Percentiles rank a stretch among this genome's conserved stretches.
Evolutionary conservation across 768 basidiomycete species (phyloP).

Genomic region (Hygrophoropsis aurantiaca): DNA sequence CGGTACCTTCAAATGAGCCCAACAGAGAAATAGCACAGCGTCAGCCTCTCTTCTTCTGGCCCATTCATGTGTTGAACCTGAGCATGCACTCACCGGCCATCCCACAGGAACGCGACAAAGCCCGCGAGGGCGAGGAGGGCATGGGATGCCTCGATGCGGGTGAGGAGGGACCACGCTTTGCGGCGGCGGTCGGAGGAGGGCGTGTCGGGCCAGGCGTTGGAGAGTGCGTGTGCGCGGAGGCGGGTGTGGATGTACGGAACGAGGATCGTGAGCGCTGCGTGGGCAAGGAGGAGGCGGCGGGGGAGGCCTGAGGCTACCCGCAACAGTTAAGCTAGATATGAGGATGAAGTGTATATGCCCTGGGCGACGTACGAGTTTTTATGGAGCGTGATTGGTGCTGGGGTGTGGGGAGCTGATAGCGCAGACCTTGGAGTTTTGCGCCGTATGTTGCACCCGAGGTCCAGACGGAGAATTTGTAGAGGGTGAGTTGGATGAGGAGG

Average conservation of each 20-base stretch:
- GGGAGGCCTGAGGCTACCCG: constrained; percentile 64
- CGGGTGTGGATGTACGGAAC: constrained; percentile 79
- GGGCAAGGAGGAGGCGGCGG: constrained; percentile 56
- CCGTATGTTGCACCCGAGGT: constrained; percentile 79
- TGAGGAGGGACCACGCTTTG: constrained; percentile 69
- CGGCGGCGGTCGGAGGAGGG: constrained; percentile 76
- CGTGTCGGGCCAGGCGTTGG: constrained; percentile 87
- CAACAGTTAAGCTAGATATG: background rate
- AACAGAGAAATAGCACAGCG: background rate
- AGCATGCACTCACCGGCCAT: constrained; percentile 83
- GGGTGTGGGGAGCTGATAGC: constrained; percentile 49
- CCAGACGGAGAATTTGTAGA: constrained; percentile 87
- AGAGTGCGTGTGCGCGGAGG: constrained; percentile 72
- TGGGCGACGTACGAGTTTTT: constrained; percentile 19
- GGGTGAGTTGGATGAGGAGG: constrained; percentile 64
- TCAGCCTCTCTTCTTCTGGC: background rate
- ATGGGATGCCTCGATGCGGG: constrained; percentile 66
- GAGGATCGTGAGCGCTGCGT: constrained; percentile 71
- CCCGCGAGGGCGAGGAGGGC: constrained; percentile 65
- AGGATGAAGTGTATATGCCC: background rate
- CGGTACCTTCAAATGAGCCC: constrained; percentile 65
- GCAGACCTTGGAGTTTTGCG: constrained; percentile 76
- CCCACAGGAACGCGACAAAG: constrained; percentile 81
- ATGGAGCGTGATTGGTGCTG: background rate
- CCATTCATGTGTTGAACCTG: too few species aligned